A percentile compares a stretch with the other conserved stretches of the same genome.
Conservation (phyloP, 2,329 filamentous ascomycete species). For the Amauroascus verrucosus region DNA sequence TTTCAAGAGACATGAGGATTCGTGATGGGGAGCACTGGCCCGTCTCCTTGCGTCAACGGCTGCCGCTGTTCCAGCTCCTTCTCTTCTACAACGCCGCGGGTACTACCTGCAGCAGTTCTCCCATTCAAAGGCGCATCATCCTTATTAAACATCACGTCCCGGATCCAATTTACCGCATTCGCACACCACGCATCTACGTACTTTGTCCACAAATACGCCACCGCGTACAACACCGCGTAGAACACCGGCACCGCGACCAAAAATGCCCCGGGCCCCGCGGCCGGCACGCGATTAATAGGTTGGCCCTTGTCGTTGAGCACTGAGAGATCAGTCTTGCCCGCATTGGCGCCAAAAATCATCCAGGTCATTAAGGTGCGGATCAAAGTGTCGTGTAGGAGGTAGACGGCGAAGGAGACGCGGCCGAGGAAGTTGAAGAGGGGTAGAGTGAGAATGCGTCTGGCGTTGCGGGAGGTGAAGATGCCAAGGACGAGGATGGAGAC, state of each 20-base stretch:
- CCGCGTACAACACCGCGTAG: constrained; percentile 13
- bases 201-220: constrained; percentile 14
- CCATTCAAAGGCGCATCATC: neutral
- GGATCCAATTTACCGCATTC: constrained; percentile 10
- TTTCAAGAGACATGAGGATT: constrained; percentile 4
- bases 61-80: neutral
- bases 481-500: constrained; percentile 18
- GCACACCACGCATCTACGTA: constrained; percentile 15
- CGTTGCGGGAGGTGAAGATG: constrained; percentile 19
- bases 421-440: constrained; percentile 22
- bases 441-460: constrained; percentile 15
- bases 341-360: constrained; percentile 19
- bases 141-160: constrained; percentile 12
- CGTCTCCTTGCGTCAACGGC: constrained; percentile 1
- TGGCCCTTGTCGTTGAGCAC: constrained; percentile 11
- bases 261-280: constrained; percentile 5
- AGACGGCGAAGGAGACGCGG: constrained; percentile 22
- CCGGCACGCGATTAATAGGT: constrained; percentile 1
- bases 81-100: neutral
- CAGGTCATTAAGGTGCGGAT: constrained; percentile 20
- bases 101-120: neutral
- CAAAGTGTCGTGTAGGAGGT: constrained; percentile 22
- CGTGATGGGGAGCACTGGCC: neutral
- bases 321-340: neutral
- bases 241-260: constrained; percentile 13